A percentile compares a stretch with the other conserved stretches of the same genome.
These are phyloP conservation scores for Globisporangium echinulatum DNA, from an alignment of 352 stramenopile genomes.

Conservation along the genomic window DNA sequence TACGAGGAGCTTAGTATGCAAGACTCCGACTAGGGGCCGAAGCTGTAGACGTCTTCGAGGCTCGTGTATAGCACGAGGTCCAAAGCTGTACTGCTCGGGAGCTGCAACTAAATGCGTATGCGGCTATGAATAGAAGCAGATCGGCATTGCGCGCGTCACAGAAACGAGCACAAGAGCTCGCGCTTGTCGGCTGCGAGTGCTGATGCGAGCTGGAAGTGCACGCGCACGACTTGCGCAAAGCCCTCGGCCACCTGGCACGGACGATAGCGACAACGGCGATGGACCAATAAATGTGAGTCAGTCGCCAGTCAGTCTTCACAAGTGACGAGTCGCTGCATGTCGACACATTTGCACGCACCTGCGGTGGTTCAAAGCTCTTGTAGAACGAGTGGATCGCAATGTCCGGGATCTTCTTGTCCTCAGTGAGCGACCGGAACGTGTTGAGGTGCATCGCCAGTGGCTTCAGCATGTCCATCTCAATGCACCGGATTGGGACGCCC, in stretches of 20 bases:
- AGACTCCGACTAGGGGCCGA: too few species aligned
- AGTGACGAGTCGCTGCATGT: too few species aligned
- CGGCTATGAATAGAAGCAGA: too few species aligned
- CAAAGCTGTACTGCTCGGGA: too few species aligned
- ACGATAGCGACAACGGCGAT: too few species aligned
- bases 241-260: slow-evolving; percentile 49
- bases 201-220: slow-evolving; percentile 51
- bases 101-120: too few species aligned
- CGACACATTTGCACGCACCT: slow-evolving; percentile 13
- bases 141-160: slow-evolving; percentile 16
- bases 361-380: slow-evolving; percentile 60
- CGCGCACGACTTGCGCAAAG: slow-evolving; percentile 62
- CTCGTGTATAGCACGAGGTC: too few species aligned
- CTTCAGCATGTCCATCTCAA: slow-evolving; percentile 76
- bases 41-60: too few species aligned
- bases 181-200: slow-evolving; percentile 28
- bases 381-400: slow-evolving; percentile 87
- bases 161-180: slow-evolving; percentile 50
- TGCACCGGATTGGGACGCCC: slow-evolving; percentile 58
- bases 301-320: neutral
- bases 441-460: slow-evolving; percentile 82
- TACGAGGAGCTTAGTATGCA: too few species aligned
- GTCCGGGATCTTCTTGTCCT: slow-evolving; percentile 70
- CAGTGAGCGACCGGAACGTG: slow-evolving; percentile 67
- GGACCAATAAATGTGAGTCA: neutral